phyloP scores from a whole-genome alignment of 108 stramenopile genomes.

The Cylindrotheca closterium region DNA sequence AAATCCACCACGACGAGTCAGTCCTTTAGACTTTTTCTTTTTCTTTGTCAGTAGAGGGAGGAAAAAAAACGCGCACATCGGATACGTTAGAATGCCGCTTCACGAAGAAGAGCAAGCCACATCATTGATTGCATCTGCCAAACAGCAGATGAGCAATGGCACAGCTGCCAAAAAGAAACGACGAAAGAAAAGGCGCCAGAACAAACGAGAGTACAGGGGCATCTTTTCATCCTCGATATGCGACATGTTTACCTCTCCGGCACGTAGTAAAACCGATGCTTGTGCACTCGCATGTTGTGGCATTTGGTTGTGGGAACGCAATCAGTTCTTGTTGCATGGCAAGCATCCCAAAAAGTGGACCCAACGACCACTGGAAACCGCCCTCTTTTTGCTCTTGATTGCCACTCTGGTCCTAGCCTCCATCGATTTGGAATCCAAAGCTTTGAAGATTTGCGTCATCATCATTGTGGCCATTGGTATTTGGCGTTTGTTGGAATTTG shows the following conservation, averaged over 20 bases:
- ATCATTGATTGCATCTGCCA: neutral
- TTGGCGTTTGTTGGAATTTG: neutral
- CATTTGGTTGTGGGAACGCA: constrained; percentile 63
- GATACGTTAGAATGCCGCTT: no score
- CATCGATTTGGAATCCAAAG: constrained; percentile 45
- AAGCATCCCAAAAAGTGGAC: constrained; percentile 49
- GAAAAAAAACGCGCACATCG: no score
- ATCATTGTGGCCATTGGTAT: constrained; percentile 35
- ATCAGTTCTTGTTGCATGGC: constrained; percentile 64
- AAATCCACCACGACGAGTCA: no score
- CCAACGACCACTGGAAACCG: constrained; percentile 48
- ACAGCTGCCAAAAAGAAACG: no score
- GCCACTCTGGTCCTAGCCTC: constrained; percentile 52
- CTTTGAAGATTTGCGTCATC: constrained; percentile 44
- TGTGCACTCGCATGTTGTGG: constrained; percentile 79
- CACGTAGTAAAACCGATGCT: constrained; percentile 50
- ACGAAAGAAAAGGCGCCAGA: neutral
- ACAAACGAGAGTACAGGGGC: constrained; percentile 36
- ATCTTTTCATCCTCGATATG: constrained; percentile 60
- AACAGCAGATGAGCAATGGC: no score
- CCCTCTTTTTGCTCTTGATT: constrained; percentile 51
- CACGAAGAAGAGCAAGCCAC: neutral
- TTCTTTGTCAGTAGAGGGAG: no score
- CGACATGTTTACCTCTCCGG: constrained; percentile 39
- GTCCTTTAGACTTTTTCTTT: no score